phyloP scores from a whole-genome alignment of 2,329 filamentous ascomycete genomes.

The Cucurbitaria berberidis region DNA sequence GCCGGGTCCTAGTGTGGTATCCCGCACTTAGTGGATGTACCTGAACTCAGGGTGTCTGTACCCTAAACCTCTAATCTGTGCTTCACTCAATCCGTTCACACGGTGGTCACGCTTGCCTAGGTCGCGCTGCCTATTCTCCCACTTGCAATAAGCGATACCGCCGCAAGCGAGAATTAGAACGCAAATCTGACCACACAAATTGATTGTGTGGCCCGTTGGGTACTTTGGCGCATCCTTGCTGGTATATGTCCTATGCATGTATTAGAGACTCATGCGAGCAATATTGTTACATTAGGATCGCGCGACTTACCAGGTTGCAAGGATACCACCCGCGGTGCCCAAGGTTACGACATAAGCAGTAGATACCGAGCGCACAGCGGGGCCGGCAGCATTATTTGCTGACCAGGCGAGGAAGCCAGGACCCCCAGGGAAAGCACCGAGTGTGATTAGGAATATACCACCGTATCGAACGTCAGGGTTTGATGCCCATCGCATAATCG shows the following conservation, averaged over 20 bases:
- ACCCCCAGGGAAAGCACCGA: slow-evolving; percentile 64
- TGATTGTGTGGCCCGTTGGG: slow-evolving; percentile 73
- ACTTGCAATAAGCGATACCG: slow-evolving; percentile 60
- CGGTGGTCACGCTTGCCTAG: slow-evolving; percentile 58
- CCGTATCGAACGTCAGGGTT: slow-evolving; percentile 62
- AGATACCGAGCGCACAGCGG: slow-evolving; percentile 62
- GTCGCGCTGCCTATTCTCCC: slow-evolving; percentile 60
- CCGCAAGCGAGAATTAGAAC: slow-evolving; percentile 54
- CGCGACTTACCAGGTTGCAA: slow-evolving; percentile 56
- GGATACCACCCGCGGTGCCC: slow-evolving; percentile 63
- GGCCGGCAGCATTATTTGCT: slow-evolving; percentile 64
- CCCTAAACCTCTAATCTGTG: slow-evolving; percentile 57
- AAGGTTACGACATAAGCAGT: slow-evolving; percentile 71
- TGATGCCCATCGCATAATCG: slow-evolving; percentile 61
- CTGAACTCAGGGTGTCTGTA: slow-evolving; percentile 63
- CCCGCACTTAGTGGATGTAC: slow-evolving; percentile 56
- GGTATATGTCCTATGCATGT: slow-evolving; percentile 59
- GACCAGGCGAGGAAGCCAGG: slow-evolving; percentile 65
- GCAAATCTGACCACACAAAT: slow-evolving; percentile 58
- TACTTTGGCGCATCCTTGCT: slow-evolving; percentile 67
- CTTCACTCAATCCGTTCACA: slow-evolving; percentile 57
- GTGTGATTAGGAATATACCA: slow-evolving; percentile 62
- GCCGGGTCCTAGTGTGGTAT: neutral
- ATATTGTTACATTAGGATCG: slow-evolving; percentile 5
- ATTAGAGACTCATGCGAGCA: slow-evolving; percentile 61